A percentile compares a stretch with the other conserved stretches of the same genome.
Evolutionary conservation across 495 filamentous ascomycete species (phyloP).

Genomic region (Daldinia childiae): DNA sequence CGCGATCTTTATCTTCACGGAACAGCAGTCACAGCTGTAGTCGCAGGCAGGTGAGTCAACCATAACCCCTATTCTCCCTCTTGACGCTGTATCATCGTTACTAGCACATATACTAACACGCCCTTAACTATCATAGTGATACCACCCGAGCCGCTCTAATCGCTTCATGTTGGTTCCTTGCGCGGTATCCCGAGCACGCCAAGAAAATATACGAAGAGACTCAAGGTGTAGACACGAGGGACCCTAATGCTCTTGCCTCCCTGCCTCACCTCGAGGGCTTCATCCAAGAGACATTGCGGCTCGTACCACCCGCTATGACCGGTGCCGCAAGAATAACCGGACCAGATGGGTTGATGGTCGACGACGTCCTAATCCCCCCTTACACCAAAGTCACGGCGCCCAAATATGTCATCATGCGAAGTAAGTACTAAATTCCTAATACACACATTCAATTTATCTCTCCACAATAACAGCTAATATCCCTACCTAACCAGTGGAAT

Average conservation of each 20-base stretch:
- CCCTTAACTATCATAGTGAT: background rate
- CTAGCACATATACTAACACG: too few relatives aligned
- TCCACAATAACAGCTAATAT: too few relatives aligned
- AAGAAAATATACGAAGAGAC: slow-evolving; percentile 18
- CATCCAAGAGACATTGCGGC: slow-evolving; percentile 59
- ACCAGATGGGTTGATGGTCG: slow-evolving; percentile 51
- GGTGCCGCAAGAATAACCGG: slow-evolving; percentile 50
- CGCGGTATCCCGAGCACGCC: slow-evolving; percentile 20
- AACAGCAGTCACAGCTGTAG: slow-evolving; percentile 35
- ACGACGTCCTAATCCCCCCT: slow-evolving; percentile 53
- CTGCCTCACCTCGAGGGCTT: slow-evolving; percentile 42
- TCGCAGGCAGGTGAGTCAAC: slow-evolving; percentile 34
- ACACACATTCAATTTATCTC: background rate
- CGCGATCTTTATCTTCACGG: slow-evolving; percentile 29
- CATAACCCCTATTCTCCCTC: background rate
- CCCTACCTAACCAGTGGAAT: background rate
- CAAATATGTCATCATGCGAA: slow-evolving; percentile 34
- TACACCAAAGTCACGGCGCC: slow-evolving; percentile 35
- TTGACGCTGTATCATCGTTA: too few relatives aligned
- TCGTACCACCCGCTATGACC: slow-evolving; percentile 54
- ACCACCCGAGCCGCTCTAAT: slow-evolving; percentile 3
- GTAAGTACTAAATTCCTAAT: slow-evolving; percentile 8
- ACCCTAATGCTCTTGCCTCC: background rate
- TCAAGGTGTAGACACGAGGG: background rate
- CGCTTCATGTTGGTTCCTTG: slow-evolving; percentile 11